Evolutionary conservation across 371 early-diverging fungal genomes (phyloP).

Genomic region (Paramicrosporidium saccamoebae): DNA sequence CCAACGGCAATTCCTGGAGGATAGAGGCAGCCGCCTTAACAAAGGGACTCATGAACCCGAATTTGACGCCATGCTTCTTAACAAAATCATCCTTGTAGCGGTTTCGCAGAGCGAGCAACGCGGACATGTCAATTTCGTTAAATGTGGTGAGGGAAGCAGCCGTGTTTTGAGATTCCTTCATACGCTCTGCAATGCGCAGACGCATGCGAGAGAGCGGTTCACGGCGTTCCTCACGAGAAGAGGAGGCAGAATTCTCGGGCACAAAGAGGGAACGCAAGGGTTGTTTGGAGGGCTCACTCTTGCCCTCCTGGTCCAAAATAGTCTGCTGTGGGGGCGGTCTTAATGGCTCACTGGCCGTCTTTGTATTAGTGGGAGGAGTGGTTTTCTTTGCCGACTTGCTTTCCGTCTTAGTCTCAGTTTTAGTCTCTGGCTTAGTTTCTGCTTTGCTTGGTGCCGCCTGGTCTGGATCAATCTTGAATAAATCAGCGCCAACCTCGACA

Average conservation of each 20-base stretch:
- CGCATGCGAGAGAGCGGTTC: slow-evolving; percentile 95
- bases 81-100: slow-evolving; percentile 71
- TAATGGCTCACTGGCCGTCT: slow-evolving; percentile 6
- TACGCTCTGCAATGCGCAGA: slow-evolving; percentile 51
- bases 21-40: slow-evolving; percentile 57
- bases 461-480: slow-evolving; percentile 75
- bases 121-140: slow-evolving; percentile 90
- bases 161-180: slow-evolving; percentile 82
- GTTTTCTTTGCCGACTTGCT: slow-evolving; percentile 9
- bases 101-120: slow-evolving; percentile 48
- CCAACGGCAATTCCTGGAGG: slow-evolving; percentile 51
- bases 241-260: too few species aligned
- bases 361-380: slow-evolving; percentile 5
- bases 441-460: slow-evolving; percentile 9
- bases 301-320: slow-evolving; percentile 3
- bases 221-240: slow-evolving; percentile 17
- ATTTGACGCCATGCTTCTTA: slow-evolving; percentile 75
- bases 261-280: slow-evolving; percentile 3
- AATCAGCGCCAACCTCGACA: slow-evolving; percentile 60
- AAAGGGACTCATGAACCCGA: slow-evolving; percentile 92
- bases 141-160: slow-evolving; percentile 90
- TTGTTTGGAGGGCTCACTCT: slow-evolving; percentile 2
- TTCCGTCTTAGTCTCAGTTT: slow-evolving; percentile 6
- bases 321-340: too few species aligned
- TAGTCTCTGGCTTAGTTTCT: slow-evolving; percentile 8